Evolutionary conservation across 1,284 basidiomycete species (phyloP).

Genomic region (Pseudozyma hubeiensis): DNA sequence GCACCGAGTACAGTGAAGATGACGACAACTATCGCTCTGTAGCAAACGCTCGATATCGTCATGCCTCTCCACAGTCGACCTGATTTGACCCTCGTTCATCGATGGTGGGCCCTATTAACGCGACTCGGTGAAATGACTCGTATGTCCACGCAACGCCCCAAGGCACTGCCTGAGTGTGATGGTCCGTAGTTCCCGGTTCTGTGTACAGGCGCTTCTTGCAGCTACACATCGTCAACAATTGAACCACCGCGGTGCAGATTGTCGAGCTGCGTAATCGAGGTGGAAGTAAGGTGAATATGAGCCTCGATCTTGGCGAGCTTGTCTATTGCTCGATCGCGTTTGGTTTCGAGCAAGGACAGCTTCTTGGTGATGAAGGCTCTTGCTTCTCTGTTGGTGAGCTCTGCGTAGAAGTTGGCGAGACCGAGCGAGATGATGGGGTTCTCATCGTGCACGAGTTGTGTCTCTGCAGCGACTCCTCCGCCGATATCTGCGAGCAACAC

Average conservation of each 20-base stretch:
- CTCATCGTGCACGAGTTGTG: slow-evolving; percentile 31
- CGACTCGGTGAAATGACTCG: too few species aligned
- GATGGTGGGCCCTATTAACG: too few species aligned
- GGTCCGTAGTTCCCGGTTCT: too few species aligned
- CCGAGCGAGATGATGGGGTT: slow-evolving; percentile 45
- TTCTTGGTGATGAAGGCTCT: slow-evolving; percentile 51
- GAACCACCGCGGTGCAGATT: slow-evolving; percentile 47
- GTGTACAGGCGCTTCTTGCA: too few species aligned
- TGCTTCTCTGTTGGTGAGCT: slow-evolving; percentile 44
- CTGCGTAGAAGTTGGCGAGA: slow-evolving; percentile 45
- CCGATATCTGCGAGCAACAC: slow-evolving; percentile 32
- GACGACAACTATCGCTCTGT: too few species aligned
- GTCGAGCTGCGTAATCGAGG: slow-evolving; percentile 52
- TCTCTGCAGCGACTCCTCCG: slow-evolving; percentile 26
- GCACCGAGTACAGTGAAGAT: too few species aligned
- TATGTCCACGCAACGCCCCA: too few species aligned
- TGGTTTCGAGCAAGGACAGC: slow-evolving; percentile 43
- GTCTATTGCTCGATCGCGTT: slow-evolving; percentile 40
- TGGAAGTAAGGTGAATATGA: slow-evolving; percentile 51
- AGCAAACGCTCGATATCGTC: too few species aligned
- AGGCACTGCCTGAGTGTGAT: too few species aligned
- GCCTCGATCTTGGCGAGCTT: slow-evolving; percentile 52
- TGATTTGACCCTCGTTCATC: too few species aligned
- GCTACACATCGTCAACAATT: slow-evolving; percentile 35
- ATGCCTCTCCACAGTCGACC: too few species aligned